Evolutionary conservation across 306 rosid species (phyloP), one percentile per base, ranked within the genome.

Genomic region (Luffa acutangula): DNA sequence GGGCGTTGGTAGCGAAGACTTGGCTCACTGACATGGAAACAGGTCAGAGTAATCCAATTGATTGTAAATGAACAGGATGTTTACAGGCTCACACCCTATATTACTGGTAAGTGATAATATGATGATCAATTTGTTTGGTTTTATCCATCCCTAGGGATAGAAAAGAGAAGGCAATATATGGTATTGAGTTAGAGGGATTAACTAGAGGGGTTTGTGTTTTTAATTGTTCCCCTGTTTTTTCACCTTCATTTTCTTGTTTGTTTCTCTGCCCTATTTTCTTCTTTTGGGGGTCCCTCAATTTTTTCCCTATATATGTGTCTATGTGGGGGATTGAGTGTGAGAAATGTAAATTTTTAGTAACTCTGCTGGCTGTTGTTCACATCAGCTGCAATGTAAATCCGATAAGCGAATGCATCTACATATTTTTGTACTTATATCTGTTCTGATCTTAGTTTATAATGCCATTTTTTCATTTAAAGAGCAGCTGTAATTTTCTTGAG

Each of bases 1-100:
- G 70, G 98, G 96, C 20, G 80, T 89, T 74, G 97, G 98, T 77
- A 90, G 97, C 76, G 97, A 90, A 81, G 98, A 92, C 81, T 87
- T 94, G 89, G 82, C 88, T 85, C 93, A 86, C 90, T 85, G 77
- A 77, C 43, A 18, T 65, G 52, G 70, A 65, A 63, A 80, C 7
- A 56, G 82, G 83, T 85, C 71, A 43, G 36, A 39, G 33, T 33
- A 60, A 77, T 59, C 63, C 56, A 45, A 77, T 42, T 81, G 81
- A 89, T 81, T 91, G 91, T 91, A 91, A 78, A 94, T 90, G 97
- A 86, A 84, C 48, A 76, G 84, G 80, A 82, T 13, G 72, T 85
- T 88, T 86, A 83, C 78, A 59, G 71, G 81, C 85, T 86, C 88
- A 83, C 70, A 86, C 87, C 83, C 88, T 83, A 85, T 86, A 84